Percentiles rank a stretch among this genome's conserved stretches.
phyloP scores from a whole-genome alignment of 306 rosid species.

The apple (Malus domestica) region ASM211411v1 NC_041789.1:23777501-23778000 shows the following conservation, averaged over 20 bases:
- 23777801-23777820: not conserved
- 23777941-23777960: not conserved
- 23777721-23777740: no score
- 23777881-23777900: not conserved
- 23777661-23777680: not conserved
- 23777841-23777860: accelerated
- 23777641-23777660: not conserved
- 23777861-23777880: not conserved
- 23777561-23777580: no score
- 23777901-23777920: not conserved
- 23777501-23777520: no score
- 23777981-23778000: no score
- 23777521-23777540: no score
- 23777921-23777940: not conserved
- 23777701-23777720: no score
- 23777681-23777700: not conserved
- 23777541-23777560: no score
- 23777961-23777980: not conserved
- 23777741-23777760: no score
- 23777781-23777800: no score
- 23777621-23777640: not conserved
- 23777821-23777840: not conserved
- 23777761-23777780: no score
- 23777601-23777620: not conserved
- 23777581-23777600: no score